Conservation (phyloP, 2,329 filamentous ascomycete species). For the Chrysoporthe cubensis region DNA sequence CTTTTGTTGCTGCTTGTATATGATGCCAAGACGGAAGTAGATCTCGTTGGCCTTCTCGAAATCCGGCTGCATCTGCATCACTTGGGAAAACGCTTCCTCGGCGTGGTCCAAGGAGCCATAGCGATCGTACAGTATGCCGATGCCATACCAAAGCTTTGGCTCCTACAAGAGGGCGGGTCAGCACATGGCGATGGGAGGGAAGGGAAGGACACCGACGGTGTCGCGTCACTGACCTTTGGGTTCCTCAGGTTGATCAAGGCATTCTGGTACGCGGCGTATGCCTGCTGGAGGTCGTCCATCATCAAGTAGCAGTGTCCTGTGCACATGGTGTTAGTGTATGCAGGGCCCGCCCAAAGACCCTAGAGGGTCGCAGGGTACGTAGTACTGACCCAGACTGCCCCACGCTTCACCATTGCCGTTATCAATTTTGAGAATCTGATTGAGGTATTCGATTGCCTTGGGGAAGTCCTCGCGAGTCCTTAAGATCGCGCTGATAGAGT, state of each 20-base stretch:
- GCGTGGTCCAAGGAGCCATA: constrained; percentile 97
- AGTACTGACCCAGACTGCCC: constrained; percentile 78
- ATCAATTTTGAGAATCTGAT: constrained; percentile 89
- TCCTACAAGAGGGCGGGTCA: constrained; percentile 58
- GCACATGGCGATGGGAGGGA: background rate
- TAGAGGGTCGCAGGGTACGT: constrained; percentile 34
- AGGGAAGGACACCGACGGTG: background rate
- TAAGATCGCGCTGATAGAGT: constrained; percentile 88
- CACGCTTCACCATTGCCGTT: constrained; percentile 90
- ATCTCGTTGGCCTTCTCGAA: constrained; percentile 99
- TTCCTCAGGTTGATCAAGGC: constrained; percentile 91
- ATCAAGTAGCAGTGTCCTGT: constrained; percentile 96
- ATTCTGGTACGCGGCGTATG: constrained; percentile 95
- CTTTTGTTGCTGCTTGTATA: constrained; percentile 98
- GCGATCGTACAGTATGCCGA: constrained; percentile 94
- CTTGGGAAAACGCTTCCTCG: constrained; percentile 96
- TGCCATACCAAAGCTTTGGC: constrained; percentile 98
- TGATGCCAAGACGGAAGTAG: constrained; percentile 98
- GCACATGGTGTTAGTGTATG: constrained; percentile 34
- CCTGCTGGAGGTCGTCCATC: constrained; percentile 97
- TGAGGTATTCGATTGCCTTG: constrained; percentile 90
- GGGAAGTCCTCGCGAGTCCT: constrained; percentile 92
- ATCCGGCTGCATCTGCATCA: constrained; percentile 97
- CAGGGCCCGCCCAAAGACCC: background rate
- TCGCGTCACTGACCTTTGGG: constrained; percentile 70